Base-by-base conservation (phyloP, 2,329 filamentous ascomycete genomes). In the Calonectria pseudoreteaudii region DNA sequence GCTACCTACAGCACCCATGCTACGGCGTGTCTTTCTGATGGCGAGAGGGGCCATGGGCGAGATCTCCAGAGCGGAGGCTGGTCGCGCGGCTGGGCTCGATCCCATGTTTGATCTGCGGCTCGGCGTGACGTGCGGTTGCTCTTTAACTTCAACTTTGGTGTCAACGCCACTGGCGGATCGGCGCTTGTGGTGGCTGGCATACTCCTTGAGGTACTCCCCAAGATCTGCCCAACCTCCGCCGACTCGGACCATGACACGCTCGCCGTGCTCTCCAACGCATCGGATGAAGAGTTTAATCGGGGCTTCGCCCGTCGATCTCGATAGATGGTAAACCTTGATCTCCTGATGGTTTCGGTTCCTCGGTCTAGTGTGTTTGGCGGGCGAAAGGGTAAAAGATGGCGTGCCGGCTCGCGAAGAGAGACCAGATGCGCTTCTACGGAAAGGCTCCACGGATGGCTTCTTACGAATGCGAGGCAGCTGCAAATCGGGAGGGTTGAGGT, bases 211-310 rank as follows among this genome's bases (percentile, higher is more conserved):
- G 81, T 98, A 99, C 84, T 98, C 97, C 47, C 94, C 96, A 26
- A 99, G 88, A 84, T 99, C 97, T 18, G 96, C 95, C 97, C 97
- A 99, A n/a, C 97, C 97, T 73, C 97, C 97, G 16, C 97, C 97
- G 16, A 99, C 96, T 44, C 97, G 94, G 10, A 99, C 97, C 97
- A 99, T 98, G 74, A 98, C 95, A 66, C 97, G 92, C 84, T 98
- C 95, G 20, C 94, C 95, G 71, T 92, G 90, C 83, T 98, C 95
- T 65, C 97, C 97, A 3, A 99, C 96, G 2, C 95, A 93, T 20
- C 97, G 94, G 67, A 99, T 96, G 81, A 97, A 98, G 7, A 99
- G 91, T 85, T 98, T 98, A 82, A 98, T 96, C 0, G 97, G 97
- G 16, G 95, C 91, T 76, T 97, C 93, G 71, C 94, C 94, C 44